phyloP scores from a whole-genome alignment of 441 rosid species.

The Capsella rubella region DNA sequence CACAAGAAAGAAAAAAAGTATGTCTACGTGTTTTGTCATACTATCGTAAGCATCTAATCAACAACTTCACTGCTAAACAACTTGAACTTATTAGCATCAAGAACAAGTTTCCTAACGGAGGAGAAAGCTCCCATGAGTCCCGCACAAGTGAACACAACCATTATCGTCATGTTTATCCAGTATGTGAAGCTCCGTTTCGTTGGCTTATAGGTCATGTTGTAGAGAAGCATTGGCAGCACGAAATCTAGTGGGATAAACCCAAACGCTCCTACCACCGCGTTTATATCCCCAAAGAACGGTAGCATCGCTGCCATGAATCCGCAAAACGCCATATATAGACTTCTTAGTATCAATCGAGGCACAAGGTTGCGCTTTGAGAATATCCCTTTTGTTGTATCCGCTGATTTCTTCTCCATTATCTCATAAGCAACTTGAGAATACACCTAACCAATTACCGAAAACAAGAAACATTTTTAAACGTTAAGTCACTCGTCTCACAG shows the following conservation, averaged over 20 bases:
- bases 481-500: background rate
- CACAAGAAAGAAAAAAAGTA: background rate
- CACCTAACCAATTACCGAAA: constrained; percentile 51
- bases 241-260: constrained; percentile 96
- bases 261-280: constrained; percentile 82
- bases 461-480: background rate
- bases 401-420: constrained; percentile 84
- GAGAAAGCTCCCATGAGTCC: constrained; percentile 88
- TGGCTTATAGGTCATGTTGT: constrained; percentile 85
- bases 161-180: constrained; percentile 73
- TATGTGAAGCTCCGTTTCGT: constrained; percentile 59
- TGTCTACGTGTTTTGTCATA: constrained; percentile 6
- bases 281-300: constrained; percentile 93
- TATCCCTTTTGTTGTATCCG: constrained; percentile 80
- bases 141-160: constrained; percentile 65
- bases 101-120: constrained; percentile 75
- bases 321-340: constrained; percentile 74
- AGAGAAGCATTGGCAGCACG: constrained; percentile 91
- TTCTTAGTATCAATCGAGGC: constrained; percentile 78
- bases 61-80: constrained; percentile 86
- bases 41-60: constrained; percentile 47
- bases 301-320: constrained; percentile 95
- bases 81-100: constrained; percentile 85
- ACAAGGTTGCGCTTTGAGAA: constrained; percentile 79
- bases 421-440: constrained; percentile 97